phyloP scores from a whole-genome alignment of 441 rosid species.

The Euphorbia corollata region DNA sequence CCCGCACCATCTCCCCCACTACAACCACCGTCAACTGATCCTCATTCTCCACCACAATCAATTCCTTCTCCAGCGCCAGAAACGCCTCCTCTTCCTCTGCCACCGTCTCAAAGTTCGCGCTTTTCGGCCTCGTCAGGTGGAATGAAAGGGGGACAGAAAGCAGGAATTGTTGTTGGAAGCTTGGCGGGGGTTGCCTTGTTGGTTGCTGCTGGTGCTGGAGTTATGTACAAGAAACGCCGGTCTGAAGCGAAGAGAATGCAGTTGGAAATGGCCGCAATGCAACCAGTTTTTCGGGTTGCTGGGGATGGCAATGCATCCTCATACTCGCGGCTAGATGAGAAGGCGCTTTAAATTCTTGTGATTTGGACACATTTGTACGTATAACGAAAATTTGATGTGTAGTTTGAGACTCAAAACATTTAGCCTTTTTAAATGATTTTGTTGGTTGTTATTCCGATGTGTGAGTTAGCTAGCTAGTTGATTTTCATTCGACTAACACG shows the following conservation, averaged over 20 bases:
- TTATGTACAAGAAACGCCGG: not conserved
- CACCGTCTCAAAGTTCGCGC: not conserved
- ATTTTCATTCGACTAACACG: too few relatives aligned
- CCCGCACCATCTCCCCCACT: not conserved
- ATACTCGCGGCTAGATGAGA: not conserved
- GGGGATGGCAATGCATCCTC: not conserved
- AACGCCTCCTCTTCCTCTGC: not conserved
- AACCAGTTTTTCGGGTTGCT: not conserved
- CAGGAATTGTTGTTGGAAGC: not conserved
- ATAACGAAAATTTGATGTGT: too few relatives aligned
- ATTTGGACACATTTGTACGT: too few relatives aligned
- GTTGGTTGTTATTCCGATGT: not conserved
- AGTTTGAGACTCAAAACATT: too few relatives aligned
- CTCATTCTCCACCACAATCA: not conserved
- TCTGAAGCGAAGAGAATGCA: not conserved
- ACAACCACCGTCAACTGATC: not conserved
- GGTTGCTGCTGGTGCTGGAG: not conserved
- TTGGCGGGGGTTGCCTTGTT: not conserved
- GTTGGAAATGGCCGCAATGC: not conserved
- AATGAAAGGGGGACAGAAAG: not conserved
- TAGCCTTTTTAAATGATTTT: too few relatives aligned
- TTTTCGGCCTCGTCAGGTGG: not conserved
- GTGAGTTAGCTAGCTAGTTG: not conserved
- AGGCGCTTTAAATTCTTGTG: not conserved
- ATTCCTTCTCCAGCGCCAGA: not conserved